Conservation (phyloP, 345 rosid genomes). For the Citrus glauca region DNA sequence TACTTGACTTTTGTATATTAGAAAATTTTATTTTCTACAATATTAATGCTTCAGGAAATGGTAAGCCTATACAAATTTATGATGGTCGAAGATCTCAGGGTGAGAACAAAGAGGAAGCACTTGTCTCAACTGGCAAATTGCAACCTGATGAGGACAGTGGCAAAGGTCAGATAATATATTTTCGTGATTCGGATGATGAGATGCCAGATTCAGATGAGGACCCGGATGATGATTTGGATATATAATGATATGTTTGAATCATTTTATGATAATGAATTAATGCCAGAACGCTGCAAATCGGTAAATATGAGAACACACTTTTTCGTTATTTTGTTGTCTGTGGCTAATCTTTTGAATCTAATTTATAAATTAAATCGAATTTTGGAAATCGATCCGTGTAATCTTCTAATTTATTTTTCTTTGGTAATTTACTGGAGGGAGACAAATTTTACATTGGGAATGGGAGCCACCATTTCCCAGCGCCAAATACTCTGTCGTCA, state of each 20-base stretch:
- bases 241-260: constrained; percentile 24
- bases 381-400: too few species aligned
- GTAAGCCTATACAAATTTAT: constrained; percentile 67
- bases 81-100: constrained; percentile 66
- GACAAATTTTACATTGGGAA: too few species aligned
- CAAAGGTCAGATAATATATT: constrained; percentile 76
- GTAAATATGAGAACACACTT: background rate
- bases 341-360: background rate
- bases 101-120: constrained; percentile 36
- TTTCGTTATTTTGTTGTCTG: background rate
- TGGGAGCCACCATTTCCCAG: too few species aligned
- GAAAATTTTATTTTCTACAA: background rate
- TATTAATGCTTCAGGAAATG: constrained; percentile 46
- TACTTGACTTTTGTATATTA: background rate
- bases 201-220: constrained; percentile 95
- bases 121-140: constrained; percentile 23
- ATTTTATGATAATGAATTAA: background rate
- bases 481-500: too few species aligned
- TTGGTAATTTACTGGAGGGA: too few species aligned
- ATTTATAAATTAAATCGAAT: too few species aligned
- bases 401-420: too few species aligned
- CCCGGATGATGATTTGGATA: constrained; percentile 95
- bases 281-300: background rate
- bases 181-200: constrained; percentile 94
- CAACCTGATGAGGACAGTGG: constrained; percentile 33